Evolutionary conservation across 768 basidiomycete genomes (phyloP).

Genomic region (Xerocomellus chrysenteron): DNA sequence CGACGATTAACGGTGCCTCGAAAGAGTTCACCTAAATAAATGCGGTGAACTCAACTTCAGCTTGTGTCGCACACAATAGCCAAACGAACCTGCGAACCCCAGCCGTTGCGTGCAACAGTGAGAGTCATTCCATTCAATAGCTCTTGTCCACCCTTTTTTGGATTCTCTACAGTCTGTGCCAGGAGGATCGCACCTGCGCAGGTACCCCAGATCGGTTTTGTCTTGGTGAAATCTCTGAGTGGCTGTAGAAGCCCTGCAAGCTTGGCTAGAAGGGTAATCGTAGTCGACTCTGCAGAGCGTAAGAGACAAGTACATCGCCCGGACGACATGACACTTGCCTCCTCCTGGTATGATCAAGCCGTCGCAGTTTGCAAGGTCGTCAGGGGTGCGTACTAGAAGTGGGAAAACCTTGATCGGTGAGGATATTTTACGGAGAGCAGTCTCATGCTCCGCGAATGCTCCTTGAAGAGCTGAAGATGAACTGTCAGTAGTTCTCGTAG

Average conservation of each 20-base stretch:
- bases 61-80: not conserved
- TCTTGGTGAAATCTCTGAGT: slow-evolving; percentile 65
- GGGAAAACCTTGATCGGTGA: slow-evolving; percentile 45
- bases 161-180: slow-evolving; percentile 67
- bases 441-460: slow-evolving; percentile 86
- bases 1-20: slow-evolving; percentile 70
- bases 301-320: not conserved
- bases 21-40: slow-evolving; percentile 79
- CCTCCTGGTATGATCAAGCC: slow-evolving; percentile 94
- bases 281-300: slow-evolving; percentile 72
- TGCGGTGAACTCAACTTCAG: not conserved
- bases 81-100: slow-evolving; percentile 80
- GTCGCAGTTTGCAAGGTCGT: slow-evolving; percentile 75
- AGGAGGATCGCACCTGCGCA: slow-evolving; percentile 95
- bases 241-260: slow-evolving; percentile 80
- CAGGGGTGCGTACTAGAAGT: slow-evolving; percentile 65
- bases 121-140: slow-evolving; percentile 79
- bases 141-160: slow-evolving; percentile 87
- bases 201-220: slow-evolving; percentile 89
- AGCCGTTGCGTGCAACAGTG: slow-evolving; percentile 84
- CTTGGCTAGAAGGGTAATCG: slow-evolving; percentile 76
- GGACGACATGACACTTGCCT: slow-evolving; percentile 41
- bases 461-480: slow-evolving; percentile 76
- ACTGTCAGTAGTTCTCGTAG: not conserved
- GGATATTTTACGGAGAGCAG: slow-evolving; percentile 59